Evolutionary conservation across 257 asterid genomes (phyloP).

Genomic region (Lithospermum erythrorhizon): DNA sequence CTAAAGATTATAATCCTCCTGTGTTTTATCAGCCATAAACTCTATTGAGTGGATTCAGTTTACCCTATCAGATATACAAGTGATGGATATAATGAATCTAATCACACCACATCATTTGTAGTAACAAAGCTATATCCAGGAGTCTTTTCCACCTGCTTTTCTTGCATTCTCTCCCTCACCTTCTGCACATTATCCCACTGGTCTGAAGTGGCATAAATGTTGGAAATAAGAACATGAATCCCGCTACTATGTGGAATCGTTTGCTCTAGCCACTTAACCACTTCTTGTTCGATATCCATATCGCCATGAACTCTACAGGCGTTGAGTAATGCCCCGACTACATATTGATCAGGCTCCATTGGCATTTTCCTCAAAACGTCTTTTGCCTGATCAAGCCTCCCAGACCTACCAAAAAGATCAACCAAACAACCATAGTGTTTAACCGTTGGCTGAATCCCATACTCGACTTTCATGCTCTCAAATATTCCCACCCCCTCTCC

Average conservation of each 20-base stretch:
- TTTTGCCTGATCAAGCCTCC: slow-evolving; percentile 30
- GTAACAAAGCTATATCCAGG: slow-evolving; percentile 45
- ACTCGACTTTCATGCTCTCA: slow-evolving; percentile 23
- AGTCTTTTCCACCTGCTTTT: slow-evolving; percentile 29
- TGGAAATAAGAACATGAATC: slow-evolving; percentile 33
- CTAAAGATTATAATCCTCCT: no score
- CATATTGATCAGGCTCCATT: slow-evolving; percentile 26
- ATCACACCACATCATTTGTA: slow-evolving; percentile 14
- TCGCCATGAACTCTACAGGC: slow-evolving; percentile 38
- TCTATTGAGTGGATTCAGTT: no score
- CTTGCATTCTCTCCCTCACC: slow-evolving; percentile 37
- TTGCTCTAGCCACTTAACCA: slow-evolving; percentile 17
- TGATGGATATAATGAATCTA: slow-evolving; percentile 18
- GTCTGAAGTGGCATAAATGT: slow-evolving; percentile 32
- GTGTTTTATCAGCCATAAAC: no score
- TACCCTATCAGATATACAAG: no score
- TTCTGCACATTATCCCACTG: slow-evolving; percentile 45
- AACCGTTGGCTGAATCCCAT: slow-evolving; percentile 28
- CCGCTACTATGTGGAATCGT: slow-evolving; percentile 29
- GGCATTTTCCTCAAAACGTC: slow-evolving; percentile 28
- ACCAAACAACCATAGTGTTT: slow-evolving; percentile 45
- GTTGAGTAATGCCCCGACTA: slow-evolving; percentile 39
- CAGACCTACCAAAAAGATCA: slow-evolving; percentile 40
- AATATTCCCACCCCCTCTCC: slow-evolving; percentile 39
- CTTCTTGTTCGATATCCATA: slow-evolving; percentile 18